These are phyloP conservation scores for Chenopodium berlandieri DNA, from an alignment of 148 eudicot genomes.

Conservation along the genomic window DNA sequence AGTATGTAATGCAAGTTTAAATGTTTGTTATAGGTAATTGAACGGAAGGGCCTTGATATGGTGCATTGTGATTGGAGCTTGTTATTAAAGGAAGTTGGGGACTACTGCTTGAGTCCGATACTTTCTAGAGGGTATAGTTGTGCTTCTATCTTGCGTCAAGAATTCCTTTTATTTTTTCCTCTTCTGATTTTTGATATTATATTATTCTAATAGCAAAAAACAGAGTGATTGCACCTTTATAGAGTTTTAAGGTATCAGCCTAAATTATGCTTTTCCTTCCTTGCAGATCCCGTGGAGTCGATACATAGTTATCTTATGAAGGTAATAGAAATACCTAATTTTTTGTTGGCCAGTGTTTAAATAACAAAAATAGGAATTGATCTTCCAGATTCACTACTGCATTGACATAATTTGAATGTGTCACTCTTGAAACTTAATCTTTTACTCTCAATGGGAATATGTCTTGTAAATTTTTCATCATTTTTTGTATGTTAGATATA, in stretches of 20 bases:
- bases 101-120: slow-evolving; percentile 88
- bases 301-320: slow-evolving; percentile 78
- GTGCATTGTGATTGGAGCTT: slow-evolving; percentile 99
- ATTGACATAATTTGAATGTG: not conserved
- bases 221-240: not conserved
- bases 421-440: not conserved
- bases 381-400: not conserved
- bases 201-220: not conserved
- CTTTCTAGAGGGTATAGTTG: slow-evolving; percentile 77
- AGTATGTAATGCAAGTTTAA: slow-evolving; percentile 13
- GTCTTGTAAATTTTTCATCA: not conserved
- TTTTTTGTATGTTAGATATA: slow-evolving; percentile 6
- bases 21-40: slow-evolving; percentile 59
- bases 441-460: not conserved
- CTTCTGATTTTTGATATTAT: too few species aligned
- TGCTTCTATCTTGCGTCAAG: not conserved
- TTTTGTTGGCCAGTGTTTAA: slow-evolving; percentile 2
- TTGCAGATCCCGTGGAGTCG: slow-evolving; percentile 88
- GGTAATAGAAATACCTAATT: slow-evolving; percentile 35
- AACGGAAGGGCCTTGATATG: slow-evolving; percentile 98
- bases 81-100: slow-evolving; percentile 88
- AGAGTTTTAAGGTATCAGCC: not conserved
- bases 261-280: slow-evolving; percentile 13
- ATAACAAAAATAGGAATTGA: not conserved
- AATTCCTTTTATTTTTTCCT: not conserved